Percentiles rank a stretch among this genome's conserved stretches.
phyloP scores from a whole-genome alignment of 2,329 filamentous ascomycete genomes.

The Chaetomiaceae sp. region DNA sequence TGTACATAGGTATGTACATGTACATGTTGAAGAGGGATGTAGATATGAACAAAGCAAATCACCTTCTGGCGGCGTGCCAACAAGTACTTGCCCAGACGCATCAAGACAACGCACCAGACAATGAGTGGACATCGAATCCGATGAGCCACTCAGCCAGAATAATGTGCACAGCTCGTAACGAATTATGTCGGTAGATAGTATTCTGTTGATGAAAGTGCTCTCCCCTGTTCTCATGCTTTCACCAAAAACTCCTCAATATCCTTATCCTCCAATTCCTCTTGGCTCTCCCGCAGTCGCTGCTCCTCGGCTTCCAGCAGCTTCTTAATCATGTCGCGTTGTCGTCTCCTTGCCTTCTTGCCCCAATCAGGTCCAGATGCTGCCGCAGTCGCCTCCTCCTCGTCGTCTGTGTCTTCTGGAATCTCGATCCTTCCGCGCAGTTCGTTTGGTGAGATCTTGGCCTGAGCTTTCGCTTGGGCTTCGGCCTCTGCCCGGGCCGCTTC shows the following conservation, averaged over 20 bases:
- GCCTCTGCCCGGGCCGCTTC: slow-evolving; percentile 42
- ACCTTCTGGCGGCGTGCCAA: too few species aligned
- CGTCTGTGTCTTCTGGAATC: slow-evolving; percentile 51
- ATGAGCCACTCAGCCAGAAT: too few species aligned
- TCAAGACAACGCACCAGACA: too few species aligned
- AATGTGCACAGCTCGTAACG: too few species aligned
- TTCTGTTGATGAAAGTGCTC: too few species aligned
- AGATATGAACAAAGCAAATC: too few species aligned
- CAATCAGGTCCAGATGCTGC: slow-evolving; percentile 52
- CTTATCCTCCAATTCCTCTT: slow-evolving; percentile 65
- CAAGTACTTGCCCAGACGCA: too few species aligned
- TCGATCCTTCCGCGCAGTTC: slow-evolving; percentile 54
- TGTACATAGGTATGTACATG: too few species aligned
- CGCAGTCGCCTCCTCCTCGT: slow-evolving; percentile 45
- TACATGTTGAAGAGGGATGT: too few species aligned
- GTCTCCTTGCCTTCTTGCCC: slow-evolving; percentile 66
- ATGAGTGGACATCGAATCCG: too few species aligned
- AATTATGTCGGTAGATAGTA: too few species aligned
- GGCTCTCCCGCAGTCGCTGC: slow-evolving; percentile 49
- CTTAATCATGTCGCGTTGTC: slow-evolving; percentile 64
- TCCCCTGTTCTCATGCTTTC: slow-evolving; percentile 15
- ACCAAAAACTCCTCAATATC: slow-evolving; percentile 70
- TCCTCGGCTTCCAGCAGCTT: slow-evolving; percentile 61
- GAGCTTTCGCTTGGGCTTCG: slow-evolving; percentile 22
- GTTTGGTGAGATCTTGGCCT: slow-evolving; percentile 57